Conservation (phyloP, 352 stramenopile genomes). For the Elongisporangium undulatum region DNA sequence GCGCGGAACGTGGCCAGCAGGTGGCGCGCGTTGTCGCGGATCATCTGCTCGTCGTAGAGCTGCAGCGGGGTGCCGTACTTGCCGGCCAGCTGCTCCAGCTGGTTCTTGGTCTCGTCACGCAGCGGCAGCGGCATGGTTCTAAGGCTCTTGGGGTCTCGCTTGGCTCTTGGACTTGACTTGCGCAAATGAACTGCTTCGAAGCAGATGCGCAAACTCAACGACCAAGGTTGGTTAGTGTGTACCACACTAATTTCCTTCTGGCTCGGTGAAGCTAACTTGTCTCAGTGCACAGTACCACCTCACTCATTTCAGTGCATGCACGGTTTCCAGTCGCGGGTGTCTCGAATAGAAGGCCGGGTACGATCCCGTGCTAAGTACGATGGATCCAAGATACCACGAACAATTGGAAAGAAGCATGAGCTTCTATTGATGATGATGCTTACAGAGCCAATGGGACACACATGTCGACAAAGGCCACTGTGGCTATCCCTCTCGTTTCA, state of each 20-base stretch:
- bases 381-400: no score
- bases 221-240: background rate
- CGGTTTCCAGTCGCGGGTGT: background rate
- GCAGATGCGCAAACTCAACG: background rate
- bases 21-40: constrained; percentile 69
- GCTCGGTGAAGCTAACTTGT: background rate
- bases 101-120: constrained; percentile 27
- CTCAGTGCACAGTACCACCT: background rate
- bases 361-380: background rate
- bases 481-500: background rate
- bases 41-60: constrained; percentile 85
- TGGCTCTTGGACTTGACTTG: constrained; percentile 1
- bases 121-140: constrained; percentile 59
- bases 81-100: constrained; percentile 62
- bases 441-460: constrained; percentile 7
- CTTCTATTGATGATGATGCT: constrained; percentile 19
- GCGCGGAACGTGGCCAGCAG: constrained; percentile 68
- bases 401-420: no score
- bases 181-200: background rate
- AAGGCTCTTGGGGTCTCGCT: background rate
- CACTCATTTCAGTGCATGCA: background rate
- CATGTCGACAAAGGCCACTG: background rate
- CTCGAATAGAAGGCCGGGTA: background rate
- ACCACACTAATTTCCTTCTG: background rate
- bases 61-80: constrained; percentile 85